phyloP scores from a whole-genome alignment of 768 basidiomycete genomes.

The Leucogyrophana mollusca region DNA sequence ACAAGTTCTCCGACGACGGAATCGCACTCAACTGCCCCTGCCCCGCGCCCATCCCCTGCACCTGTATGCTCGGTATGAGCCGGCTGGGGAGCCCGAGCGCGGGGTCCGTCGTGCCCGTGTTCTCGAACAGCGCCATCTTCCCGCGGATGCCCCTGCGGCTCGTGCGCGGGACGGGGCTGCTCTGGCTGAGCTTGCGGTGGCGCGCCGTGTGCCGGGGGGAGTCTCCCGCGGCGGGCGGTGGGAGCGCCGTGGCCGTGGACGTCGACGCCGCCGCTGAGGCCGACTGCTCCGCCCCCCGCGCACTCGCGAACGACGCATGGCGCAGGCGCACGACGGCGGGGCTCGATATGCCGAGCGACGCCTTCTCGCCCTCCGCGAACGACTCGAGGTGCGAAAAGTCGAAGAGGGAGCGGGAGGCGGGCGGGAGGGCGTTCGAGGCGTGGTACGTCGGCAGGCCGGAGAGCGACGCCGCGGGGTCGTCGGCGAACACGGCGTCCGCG shows the following conservation, averaged over 20 bases:
- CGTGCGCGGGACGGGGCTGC: constrained; percentile 64
- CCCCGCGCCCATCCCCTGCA: no score
- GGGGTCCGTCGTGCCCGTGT: constrained; percentile 42
- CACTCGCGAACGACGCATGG: no score
- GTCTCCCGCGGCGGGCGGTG: constrained; percentile 13
- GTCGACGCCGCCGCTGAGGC: constrained; percentile 12
- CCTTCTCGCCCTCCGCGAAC: constrained; percentile 71
- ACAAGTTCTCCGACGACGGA: constrained; percentile 44
- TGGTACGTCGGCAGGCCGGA: constrained; percentile 71
- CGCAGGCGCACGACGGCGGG: constrained; percentile 11
- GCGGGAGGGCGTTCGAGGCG: constrained; percentile 32
- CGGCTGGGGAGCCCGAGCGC: constrained; percentile 46
- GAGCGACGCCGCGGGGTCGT: constrained; percentile 23
- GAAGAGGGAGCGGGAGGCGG: constrained; percentile 52
- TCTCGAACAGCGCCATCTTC: constrained; percentile 91
- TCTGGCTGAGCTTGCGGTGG: constrained; percentile 87
- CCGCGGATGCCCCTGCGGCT: constrained; percentile 62
- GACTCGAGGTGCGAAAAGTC: constrained; percentile 77
- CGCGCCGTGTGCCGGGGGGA: constrained; percentile 40
- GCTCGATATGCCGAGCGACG: constrained; percentile 52
- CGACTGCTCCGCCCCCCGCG: constrained; percentile 6
- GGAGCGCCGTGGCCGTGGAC: background rate
- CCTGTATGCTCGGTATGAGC: no score
- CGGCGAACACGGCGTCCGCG: no score
- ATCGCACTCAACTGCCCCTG: constrained; percentile 34